A percentile compares a stretch with the other conserved stretches of the same genome.
These are phyloP conservation scores for Jacaranda mimosifolia DNA, from an alignment of 257 asterid species.

Conservation along the genomic window DNA sequence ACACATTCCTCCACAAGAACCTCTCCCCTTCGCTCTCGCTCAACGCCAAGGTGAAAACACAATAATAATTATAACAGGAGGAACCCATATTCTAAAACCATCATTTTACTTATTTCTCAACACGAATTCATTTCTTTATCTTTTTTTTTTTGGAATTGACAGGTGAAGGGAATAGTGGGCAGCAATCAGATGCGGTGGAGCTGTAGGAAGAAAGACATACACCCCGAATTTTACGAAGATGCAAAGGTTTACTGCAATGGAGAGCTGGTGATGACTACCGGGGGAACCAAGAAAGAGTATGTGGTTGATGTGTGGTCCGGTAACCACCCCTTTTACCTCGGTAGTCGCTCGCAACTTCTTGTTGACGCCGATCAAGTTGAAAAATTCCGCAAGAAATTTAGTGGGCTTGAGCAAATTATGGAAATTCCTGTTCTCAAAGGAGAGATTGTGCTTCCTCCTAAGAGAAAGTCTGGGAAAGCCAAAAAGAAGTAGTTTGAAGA, in stretches of 20 bases:
- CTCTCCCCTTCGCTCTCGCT: slow-evolving; percentile 50
- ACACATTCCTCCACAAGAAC: slow-evolving; percentile 64
- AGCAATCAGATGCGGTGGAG: slow-evolving; percentile 60
- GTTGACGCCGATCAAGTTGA: slow-evolving; percentile 88
- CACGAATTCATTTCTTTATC: not conserved
- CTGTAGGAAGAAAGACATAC: slow-evolving; percentile 92
- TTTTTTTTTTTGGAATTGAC: slow-evolving; percentile 23
- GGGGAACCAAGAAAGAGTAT: slow-evolving; percentile 92
- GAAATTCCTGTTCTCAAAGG: slow-evolving; percentile 92
- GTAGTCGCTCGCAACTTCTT: slow-evolving; percentile 66
- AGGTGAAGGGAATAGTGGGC: slow-evolving; percentile 66
- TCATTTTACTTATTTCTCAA: not conserved
- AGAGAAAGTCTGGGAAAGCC: slow-evolving; percentile 62
- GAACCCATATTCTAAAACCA: not conserved
- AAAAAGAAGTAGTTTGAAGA: slow-evolving; percentile 69
- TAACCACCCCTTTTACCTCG: slow-evolving; percentile 93
- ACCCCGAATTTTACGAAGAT: slow-evolving; percentile 78
- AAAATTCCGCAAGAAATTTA: slow-evolving; percentile 79
- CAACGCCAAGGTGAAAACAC: slow-evolving; percentile 54
- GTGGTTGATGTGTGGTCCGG: slow-evolving; percentile 98
- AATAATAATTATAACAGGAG: not conserved
- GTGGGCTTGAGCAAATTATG: slow-evolving; percentile 71
- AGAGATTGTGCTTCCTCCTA: slow-evolving; percentile 87
- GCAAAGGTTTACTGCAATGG: slow-evolving; percentile 94
- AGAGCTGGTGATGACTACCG: slow-evolving; percentile 94